Evolutionary conservation across 2,329 filamentous ascomycete species (phyloP).

Genomic region (Botryosphaeria dothidea): DNA sequence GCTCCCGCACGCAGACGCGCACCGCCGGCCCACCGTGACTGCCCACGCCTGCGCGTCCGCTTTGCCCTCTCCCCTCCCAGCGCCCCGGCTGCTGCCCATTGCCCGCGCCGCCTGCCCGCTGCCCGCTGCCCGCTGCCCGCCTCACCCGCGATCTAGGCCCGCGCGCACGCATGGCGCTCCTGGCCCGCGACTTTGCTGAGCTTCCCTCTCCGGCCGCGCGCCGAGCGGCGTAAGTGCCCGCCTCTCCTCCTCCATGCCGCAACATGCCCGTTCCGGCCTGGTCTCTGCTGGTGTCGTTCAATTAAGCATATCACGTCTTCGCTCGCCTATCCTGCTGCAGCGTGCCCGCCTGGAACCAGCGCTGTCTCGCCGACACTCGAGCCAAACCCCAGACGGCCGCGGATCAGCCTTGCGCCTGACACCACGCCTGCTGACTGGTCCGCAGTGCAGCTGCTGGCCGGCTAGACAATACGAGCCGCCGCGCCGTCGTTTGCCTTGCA

Average conservation of each 20-base stretch:
- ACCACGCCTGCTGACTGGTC: background rate
- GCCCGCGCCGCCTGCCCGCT: background rate
- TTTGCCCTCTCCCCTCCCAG: background rate
- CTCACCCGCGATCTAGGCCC: background rate
- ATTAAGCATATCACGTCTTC: slow-evolving; percentile 15
- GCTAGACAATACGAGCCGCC: background rate
- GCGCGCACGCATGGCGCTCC: slow-evolving; percentile 15
- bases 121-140: background rate
- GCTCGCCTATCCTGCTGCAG: slow-evolving; percentile 13
- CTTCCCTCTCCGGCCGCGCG: slow-evolving; percentile 16
- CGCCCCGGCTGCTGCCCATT: background rate
- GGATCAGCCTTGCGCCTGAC: background rate
- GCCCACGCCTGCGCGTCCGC: background rate
- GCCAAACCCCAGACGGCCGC: background rate
- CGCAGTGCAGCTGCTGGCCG: background rate
- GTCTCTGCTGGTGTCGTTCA: slow-evolving; percentile 1
- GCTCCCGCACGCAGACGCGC: background rate
- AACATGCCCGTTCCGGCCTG: background rate
- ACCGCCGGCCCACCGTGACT: background rate
- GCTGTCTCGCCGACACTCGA: background rate
- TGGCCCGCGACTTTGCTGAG: slow-evolving; percentile 13
- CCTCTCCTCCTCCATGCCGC: background rate
- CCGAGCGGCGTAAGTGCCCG: slow-evolving; percentile 14
- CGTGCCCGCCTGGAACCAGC: background rate
- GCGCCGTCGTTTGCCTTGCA: background rate